These are phyloP conservation scores for Nakaseomyces kungkrabaensis DNA, from an alignment of 1,139 yeast genomes.

Conservation along the genomic window DNA sequence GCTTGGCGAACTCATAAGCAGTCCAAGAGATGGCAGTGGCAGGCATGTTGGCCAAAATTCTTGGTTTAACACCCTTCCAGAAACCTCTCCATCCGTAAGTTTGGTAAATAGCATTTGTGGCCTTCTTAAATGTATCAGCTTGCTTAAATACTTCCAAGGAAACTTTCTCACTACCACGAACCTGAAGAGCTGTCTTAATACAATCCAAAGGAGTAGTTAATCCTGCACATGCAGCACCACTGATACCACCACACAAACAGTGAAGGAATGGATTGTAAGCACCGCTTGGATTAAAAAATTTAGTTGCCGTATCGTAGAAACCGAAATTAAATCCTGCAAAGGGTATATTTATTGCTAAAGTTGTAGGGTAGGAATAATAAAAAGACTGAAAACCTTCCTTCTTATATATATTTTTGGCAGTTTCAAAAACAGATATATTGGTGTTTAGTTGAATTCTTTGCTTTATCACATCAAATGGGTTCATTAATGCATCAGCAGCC, in stretches of 20 bases:
- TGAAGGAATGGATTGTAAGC: slow-evolving; percentile 81
- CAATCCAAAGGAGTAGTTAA: slow-evolving; percentile 92
- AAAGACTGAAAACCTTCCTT: slow-evolving; percentile 77
- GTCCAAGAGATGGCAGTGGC: slow-evolving; percentile 98
- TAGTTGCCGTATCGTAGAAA: slow-evolving; percentile 75
- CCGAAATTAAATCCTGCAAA: slow-evolving; percentile 93
- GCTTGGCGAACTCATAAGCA: slow-evolving; percentile 91
- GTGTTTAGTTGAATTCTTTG: slow-evolving; percentile 63
- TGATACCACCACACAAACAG: slow-evolving; percentile 86
- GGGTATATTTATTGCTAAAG: slow-evolving; percentile 85
- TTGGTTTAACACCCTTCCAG: slow-evolving; percentile 75
- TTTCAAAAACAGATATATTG: slow-evolving; percentile 28
- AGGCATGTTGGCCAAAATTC: slow-evolving; percentile 91
- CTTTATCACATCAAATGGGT: slow-evolving; percentile 91
- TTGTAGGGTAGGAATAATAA: slow-evolving; percentile 89
- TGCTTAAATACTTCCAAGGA: slow-evolving; percentile 41
- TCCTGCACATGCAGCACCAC: slow-evolving; percentile 97
- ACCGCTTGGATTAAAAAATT: slow-evolving; percentile 66
- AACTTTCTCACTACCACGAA: slow-evolving; percentile 30
- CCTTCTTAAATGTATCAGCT: slow-evolving; percentile 61
- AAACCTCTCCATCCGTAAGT: slow-evolving; percentile 65
- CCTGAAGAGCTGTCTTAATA: slow-evolving; percentile 78
- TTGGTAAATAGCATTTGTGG: slow-evolving; percentile 56
- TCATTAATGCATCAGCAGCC: slow-evolving; percentile 91
- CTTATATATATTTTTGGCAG: slow-evolving; percentile 43